Evolutionary conservation across 805 yeast species (phyloP).

Genomic region (Metschnikowia shivogae): DNA sequence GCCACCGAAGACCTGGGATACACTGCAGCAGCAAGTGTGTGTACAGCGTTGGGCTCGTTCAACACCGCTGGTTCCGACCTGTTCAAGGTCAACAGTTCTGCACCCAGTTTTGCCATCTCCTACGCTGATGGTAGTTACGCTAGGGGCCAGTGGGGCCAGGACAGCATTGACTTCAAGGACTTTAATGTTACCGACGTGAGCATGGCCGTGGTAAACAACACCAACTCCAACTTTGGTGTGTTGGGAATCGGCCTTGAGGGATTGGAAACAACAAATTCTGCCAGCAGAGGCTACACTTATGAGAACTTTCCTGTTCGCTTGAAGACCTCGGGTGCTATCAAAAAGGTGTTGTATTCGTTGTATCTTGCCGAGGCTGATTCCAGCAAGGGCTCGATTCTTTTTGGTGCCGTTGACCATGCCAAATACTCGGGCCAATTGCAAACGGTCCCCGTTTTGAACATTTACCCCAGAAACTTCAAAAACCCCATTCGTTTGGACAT

Average conservation of each 20-base stretch:
- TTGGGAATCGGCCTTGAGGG: constrained; percentile 69
- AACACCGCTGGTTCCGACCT: constrained; percentile 36
- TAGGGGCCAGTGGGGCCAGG: constrained; percentile 56
- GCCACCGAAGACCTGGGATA: neutral
- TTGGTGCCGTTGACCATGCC: constrained; percentile 43
- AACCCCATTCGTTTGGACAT: constrained; percentile 47
- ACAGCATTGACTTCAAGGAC: constrained; percentile 51
- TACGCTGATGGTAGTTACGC: constrained; percentile 51
- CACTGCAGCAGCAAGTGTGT: constrained; percentile 26
- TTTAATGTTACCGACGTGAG: constrained; percentile 48
- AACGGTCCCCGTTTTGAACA: constrained; percentile 44
- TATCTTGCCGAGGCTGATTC: constrained; percentile 45
- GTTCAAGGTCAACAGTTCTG: constrained; percentile 39
- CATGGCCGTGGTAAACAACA: constrained; percentile 68
- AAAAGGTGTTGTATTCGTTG: constrained; percentile 56
- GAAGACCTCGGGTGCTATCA: constrained; percentile 53
- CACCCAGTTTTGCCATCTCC: constrained; percentile 36
- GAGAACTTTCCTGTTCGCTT: constrained; percentile 64
- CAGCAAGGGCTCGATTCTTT: constrained; percentile 31
- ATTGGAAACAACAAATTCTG: constrained; percentile 54
- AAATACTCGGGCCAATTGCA: constrained; percentile 28
- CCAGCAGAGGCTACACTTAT: constrained; percentile 37
- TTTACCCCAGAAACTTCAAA: constrained; percentile 8
- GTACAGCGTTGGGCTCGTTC: constrained; percentile 48
- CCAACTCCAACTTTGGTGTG: constrained; percentile 66